Evolutionary conservation across 805 yeast genomes (phyloP).

Genomic region (Phaffomyces antillensis): DNA sequence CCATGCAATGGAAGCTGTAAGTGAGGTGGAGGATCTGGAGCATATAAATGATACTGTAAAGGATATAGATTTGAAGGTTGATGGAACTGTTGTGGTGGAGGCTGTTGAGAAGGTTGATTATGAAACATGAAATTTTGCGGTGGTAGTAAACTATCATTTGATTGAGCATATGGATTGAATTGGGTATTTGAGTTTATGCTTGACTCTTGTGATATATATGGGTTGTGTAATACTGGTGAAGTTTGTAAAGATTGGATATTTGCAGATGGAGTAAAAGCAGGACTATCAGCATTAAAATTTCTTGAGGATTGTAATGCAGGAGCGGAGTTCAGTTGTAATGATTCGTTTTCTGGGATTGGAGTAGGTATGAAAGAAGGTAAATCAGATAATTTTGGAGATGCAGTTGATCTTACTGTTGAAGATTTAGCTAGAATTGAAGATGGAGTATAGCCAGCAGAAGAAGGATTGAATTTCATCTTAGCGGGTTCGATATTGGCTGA

Average conservation of each 20-base stretch:
- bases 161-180: conserved; percentile 17
- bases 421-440: conserved; percentile 1
- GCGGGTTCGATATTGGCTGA: conserved; percentile 4
- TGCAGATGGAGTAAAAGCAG: conserved; percentile 27
- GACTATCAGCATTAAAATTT: conserved; percentile 19
- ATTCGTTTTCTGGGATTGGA: neutral
- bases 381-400: conserved; percentile 34
- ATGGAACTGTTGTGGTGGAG: conserved; percentile 9
- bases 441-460: conserved; percentile 52
- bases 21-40: conserved; percentile 83
- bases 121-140: conserved; percentile 15
- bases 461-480: conserved; percentile 45
- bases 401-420: conserved; percentile 5
- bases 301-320: conserved; percentile 12
- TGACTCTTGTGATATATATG: conserved; percentile 6
- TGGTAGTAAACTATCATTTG: conserved; percentile 8
- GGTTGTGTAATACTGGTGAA: conserved; percentile 9
- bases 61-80: conserved; percentile 32
- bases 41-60: conserved; percentile 78
- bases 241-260: conserved; percentile 2
- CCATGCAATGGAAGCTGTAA: conserved; percentile 51
- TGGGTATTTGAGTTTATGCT: neutral
- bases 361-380: conserved; percentile 25
- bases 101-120: conserved; percentile 7
- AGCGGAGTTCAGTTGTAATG: neutral